Evolutionary conservation across 306 rosid genomes (phyloP).

Genomic region (Cucurbita maxima): DNA sequence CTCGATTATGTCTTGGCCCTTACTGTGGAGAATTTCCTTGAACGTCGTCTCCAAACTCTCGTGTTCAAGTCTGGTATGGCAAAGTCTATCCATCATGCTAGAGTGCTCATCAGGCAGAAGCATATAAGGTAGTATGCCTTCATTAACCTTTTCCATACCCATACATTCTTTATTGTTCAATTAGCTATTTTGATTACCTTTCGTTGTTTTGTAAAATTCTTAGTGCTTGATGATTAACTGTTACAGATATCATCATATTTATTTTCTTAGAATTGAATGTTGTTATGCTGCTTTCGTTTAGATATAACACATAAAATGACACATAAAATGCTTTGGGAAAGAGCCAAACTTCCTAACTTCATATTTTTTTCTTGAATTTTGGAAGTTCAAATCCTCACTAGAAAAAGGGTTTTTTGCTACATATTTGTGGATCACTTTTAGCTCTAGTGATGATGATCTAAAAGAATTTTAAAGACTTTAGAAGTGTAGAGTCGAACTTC

Average conservation of each 20-base stretch:
- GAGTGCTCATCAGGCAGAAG: slow-evolving; percentile 4
- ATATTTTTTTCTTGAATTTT: no score
- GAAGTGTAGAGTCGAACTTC: neutral
- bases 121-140: neutral
- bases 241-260: neutral
- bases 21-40: slow-evolving; percentile 6
- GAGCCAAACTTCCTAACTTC: no score
- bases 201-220: neutral
- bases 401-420: no score
- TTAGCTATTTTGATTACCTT: neutral
- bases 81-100: slow-evolving; percentile 1
- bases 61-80: slow-evolving; percentile 6
- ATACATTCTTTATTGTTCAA: neutral
- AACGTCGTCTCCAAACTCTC: neutral
- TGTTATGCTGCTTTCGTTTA: neutral
- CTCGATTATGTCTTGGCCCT: slow-evolving; percentile 4
- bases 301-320: no score
- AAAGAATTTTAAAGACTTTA: neutral
- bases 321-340: no score
- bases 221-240: neutral
- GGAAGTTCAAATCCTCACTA: no score
- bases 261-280: neutral
- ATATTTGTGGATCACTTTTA: no score
- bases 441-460: neutral
- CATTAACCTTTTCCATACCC: neutral